phyloP scores from a whole-genome alignment of 305 asterid species.

The Stenogyne calaminthoides region DNA sequence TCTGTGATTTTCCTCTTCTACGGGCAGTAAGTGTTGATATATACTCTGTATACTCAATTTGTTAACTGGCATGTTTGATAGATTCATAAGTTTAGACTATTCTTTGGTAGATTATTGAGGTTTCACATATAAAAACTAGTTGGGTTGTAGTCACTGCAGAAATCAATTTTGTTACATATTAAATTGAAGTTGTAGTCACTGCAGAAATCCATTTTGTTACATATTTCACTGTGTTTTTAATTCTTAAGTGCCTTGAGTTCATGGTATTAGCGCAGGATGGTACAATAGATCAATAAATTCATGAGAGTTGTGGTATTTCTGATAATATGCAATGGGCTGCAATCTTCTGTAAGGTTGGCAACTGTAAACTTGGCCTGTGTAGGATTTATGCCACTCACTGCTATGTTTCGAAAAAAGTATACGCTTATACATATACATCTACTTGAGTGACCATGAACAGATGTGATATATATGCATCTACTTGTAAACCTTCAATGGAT shows the following conservation, averaged over 20 bases:
- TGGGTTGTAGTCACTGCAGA: not conserved
- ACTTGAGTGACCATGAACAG: not conserved
- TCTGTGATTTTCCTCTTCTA: slow-evolving; percentile 57
- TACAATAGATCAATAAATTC: not conserved
- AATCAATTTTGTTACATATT: not conserved
- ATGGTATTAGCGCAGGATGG: slow-evolving; percentile 10
- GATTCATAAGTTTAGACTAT: not conserved
- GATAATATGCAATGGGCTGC: not conserved
- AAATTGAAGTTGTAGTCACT: not conserved
- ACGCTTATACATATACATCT: not conserved
- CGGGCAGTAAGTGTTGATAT: slow-evolving; percentile 52
- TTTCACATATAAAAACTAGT: slow-evolving; percentile 11
- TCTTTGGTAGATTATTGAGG: slow-evolving; percentile 1
- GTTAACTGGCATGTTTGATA: slow-evolving; percentile 9
- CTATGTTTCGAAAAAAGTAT: not conserved
- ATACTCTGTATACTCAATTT: not conserved
- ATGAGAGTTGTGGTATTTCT: not conserved
- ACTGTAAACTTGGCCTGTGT: not conserved
- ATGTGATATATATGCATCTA: not conserved
- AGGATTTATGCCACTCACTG: not conserved
- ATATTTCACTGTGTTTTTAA: slow-evolving; percentile 4
- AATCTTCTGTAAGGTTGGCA: slow-evolving; percentile 4
- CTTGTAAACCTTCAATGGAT: not conserved
- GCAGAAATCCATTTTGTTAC: slow-evolving; percentile 3
- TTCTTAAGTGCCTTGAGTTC: slow-evolving; percentile 7